A percentile compares a stretch with the other conserved stretches of the same genome.
Conservation (phyloP, 164 flowering plant species). For the Chloranthus sessilifolius region DNA sequence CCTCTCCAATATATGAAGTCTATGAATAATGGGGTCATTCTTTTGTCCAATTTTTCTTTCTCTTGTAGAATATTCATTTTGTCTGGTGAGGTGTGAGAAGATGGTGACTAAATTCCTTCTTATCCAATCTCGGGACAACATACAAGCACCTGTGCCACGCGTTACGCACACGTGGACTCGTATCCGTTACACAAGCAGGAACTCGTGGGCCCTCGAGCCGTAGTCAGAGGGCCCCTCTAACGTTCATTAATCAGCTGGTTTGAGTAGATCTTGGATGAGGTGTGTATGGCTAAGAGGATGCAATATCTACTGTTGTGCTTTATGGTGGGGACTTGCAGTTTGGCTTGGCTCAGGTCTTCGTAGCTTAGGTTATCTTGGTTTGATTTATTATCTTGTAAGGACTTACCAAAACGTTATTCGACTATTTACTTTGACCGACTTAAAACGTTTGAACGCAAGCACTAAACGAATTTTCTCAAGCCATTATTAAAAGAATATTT, state of each 20-base stretch:
- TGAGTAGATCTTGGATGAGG: slow-evolving; percentile 13
- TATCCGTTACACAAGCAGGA: slow-evolving; percentile 12
- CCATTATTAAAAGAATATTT: no score
- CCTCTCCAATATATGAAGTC: slow-evolving; percentile 15
- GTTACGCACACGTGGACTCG: slow-evolving; percentile 7
- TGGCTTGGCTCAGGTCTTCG: no score
- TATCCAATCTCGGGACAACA: slow-evolving; percentile 35
- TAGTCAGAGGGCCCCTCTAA: slow-evolving; percentile 28
- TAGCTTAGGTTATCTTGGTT: slow-evolving; percentile 2
- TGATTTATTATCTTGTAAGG: no score
- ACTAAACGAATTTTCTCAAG: no score
- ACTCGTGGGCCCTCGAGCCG: slow-evolving; percentile 10
- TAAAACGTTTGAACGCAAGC: no score
- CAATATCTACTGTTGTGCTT: slow-evolving; percentile 28
- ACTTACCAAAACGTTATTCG: no score
- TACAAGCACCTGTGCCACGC: slow-evolving; percentile 11
- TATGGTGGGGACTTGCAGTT: slow-evolving; percentile 13
- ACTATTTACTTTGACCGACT: no score
- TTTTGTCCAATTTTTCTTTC: slow-evolving; percentile 22
- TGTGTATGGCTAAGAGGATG: slow-evolving; percentile 26
- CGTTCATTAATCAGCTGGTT: slow-evolving; percentile 17
- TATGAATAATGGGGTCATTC: slow-evolving; percentile 28
- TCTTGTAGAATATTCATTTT: slow-evolving; percentile 53
- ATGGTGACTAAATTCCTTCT: slow-evolving; percentile 31
- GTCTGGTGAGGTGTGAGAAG: slow-evolving; percentile 29